Percentiles rank a stretch among this genome's conserved stretches.
phyloP scores from a whole-genome alignment of 2,329 filamentous ascomycete genomes.

The Parafenestella ontariensis region DNA sequence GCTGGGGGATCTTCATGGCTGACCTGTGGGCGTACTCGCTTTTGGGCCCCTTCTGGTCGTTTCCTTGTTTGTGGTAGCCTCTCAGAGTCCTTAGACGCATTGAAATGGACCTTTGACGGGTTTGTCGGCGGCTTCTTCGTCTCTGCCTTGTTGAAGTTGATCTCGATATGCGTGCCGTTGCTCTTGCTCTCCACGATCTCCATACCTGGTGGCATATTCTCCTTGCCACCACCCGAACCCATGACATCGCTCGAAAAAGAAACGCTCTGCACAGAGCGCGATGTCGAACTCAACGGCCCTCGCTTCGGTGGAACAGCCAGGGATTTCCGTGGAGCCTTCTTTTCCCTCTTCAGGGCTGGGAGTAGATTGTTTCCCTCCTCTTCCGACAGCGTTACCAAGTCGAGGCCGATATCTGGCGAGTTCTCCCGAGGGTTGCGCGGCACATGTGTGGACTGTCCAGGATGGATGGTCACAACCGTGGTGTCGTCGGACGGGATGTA shows the following conservation, averaged over 20 bases:
- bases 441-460: conserved; percentile 49
- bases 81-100: conserved; percentile 27
- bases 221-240: conserved; percentile 66
- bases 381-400: conserved; percentile 49
- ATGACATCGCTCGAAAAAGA: conserved; percentile 54
- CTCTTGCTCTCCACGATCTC: conserved; percentile 35
- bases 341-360: conserved; percentile 41
- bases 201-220: conserved; percentile 66
- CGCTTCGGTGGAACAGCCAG: conserved; percentile 58
- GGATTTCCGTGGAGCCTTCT: conserved; percentile 48
- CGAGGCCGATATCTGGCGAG: conserved; percentile 48
- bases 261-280: conserved; percentile 49
- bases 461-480: conserved; percentile 60
- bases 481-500: conserved; percentile 61
- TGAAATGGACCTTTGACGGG: conserved; percentile 38
- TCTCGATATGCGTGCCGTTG: conserved; percentile 35
- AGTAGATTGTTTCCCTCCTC: conserved; percentile 44
- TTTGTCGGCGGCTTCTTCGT: conserved; percentile 32
- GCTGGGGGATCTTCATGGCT: conserved; percentile 41
- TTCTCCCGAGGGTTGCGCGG: conserved; percentile 35
- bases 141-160: conserved; percentile 41
- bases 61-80: conserved; percentile 25
- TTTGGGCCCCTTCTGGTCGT: conserved; percentile 38
- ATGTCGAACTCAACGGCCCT: conserved; percentile 57
- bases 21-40: conserved; percentile 43